Evolutionary conservation across 345 rosid species (phyloP).

Genomic region (Linum lewisii): DNA sequence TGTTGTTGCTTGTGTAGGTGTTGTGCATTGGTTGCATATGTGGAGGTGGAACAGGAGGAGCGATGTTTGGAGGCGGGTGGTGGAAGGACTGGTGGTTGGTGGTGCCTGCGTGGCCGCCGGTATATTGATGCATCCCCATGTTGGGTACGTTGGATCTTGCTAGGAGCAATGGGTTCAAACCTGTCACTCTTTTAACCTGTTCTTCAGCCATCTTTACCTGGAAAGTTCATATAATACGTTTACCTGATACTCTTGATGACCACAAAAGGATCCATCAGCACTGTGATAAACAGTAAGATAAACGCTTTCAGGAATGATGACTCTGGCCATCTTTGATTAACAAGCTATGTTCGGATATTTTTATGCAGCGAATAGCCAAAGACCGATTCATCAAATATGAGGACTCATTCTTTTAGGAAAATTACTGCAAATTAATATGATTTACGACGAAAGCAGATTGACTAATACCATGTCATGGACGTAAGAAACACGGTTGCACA

Average conservation of each 20-base stretch:
- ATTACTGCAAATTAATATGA: no score
- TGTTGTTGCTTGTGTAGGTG: neutral
- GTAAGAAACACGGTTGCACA: no score
- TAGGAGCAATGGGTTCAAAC: conserved; percentile 62
- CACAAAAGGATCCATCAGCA: conserved; percentile 7
- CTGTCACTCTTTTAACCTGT: conserved; percentile 79
- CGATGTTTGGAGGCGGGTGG: conserved; percentile 20
- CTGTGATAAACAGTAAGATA: neutral
- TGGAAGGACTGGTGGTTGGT: conserved; percentile 2
- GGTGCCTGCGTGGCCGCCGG: conserved; percentile 9
- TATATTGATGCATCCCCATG: conserved; percentile 14
- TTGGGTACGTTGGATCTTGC: conserved; percentile 32
- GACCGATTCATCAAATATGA: no score
- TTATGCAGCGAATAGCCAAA: no score
- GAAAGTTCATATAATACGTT: conserved; percentile 16
- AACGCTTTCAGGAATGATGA: no score
- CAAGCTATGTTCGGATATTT: no score
- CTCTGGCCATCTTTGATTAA: no score
- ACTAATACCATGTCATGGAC: no score
- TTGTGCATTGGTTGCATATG: conserved; percentile 21
- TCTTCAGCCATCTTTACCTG: conserved; percentile 99
- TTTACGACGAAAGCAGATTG: no score
- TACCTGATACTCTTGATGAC: conserved; percentile 12
- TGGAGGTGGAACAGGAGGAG: conserved; percentile 3
- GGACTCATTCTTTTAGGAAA: no score